phyloP scores from a whole-genome alignment of 2,329 filamentous ascomycete species.

The Cladosporium sp. region DNA sequence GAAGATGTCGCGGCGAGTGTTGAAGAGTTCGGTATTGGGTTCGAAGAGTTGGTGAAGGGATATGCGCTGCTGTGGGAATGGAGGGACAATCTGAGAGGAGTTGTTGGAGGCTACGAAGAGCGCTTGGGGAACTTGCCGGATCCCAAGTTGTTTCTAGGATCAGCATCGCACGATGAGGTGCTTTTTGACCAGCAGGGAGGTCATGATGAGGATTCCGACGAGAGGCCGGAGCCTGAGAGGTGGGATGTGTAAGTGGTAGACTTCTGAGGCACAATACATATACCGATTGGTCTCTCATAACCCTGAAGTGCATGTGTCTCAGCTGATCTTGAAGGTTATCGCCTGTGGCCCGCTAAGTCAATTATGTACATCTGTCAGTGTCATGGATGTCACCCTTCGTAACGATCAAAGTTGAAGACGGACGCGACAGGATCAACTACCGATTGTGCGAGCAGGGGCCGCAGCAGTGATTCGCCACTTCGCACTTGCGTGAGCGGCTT shows the following conservation, averaged over 20 bases:
- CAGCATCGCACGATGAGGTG: not conserved
- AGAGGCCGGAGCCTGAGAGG: constrained; percentile 2
- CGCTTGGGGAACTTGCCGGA: not conserved
- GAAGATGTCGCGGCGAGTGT: constrained; percentile 6
- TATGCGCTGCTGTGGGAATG: constrained; percentile 2
- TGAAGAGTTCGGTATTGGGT: not conserved
- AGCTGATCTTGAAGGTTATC: too few relatives aligned
- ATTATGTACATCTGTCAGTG: too few relatives aligned
- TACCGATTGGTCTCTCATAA: too few relatives aligned
- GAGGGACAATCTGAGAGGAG: not conserved
- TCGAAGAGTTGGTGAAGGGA: not conserved
- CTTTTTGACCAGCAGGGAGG: not conserved
- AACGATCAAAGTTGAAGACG: too few relatives aligned
- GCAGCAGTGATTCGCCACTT: too few relatives aligned
- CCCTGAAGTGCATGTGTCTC: too few relatives aligned
- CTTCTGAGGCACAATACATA: not conserved
- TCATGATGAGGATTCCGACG: not conserved
- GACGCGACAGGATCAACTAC: too few relatives aligned
- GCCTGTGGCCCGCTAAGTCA: too few relatives aligned
- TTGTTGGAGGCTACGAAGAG: not conserved
- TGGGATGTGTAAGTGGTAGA: not conserved
- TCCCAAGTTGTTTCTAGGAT: not conserved
- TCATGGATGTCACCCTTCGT: too few relatives aligned
- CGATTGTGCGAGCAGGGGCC: too few relatives aligned
- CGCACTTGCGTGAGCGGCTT: too few relatives aligned